Evolutionary conservation across 352 stramenopile genomes (phyloP).

Genomic region (Pilasporangium apinafurcum): DNA sequence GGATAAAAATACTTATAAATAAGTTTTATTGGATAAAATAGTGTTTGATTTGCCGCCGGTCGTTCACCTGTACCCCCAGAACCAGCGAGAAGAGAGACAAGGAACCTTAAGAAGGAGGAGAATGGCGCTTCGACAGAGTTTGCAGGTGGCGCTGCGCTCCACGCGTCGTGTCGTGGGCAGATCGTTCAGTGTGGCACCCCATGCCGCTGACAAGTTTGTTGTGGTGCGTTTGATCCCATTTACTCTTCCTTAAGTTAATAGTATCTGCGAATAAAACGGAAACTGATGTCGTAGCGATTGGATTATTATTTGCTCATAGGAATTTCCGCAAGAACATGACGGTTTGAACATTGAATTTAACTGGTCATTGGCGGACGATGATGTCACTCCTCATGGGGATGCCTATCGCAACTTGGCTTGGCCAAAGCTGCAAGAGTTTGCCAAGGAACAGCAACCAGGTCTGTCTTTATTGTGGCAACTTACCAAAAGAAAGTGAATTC

Average conservation of each 20-base stretch:
- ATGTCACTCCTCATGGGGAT: slow-evolving; percentile 74
- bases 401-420: slow-evolving; percentile 74
- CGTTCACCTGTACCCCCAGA: slow-evolving; percentile 41
- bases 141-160: slow-evolving; percentile 39
- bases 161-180: slow-evolving; percentile 24
- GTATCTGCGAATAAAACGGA: too few relatives aligned
- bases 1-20: slow-evolving; percentile 13
- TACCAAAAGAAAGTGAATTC: background rate
- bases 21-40: slow-evolving; percentile 6
- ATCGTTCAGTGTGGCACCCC: slow-evolving; percentile 38
- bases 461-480: background rate
- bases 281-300: background rate
- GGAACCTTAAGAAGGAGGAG: background rate
- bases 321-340: slow-evolving; percentile 74
- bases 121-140: slow-evolving; percentile 60
- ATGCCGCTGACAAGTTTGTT: slow-evolving; percentile 75
- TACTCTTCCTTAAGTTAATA: background rate
- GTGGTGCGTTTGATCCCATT: slow-evolving; percentile 30
- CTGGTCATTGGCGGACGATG: slow-evolving; percentile 77
- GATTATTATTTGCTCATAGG: slow-evolving; percentile 17
- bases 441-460: slow-evolving; percentile 58
- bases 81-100: background rate
- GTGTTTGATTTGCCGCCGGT: slow-evolving; percentile 18
- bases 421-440: slow-evolving; percentile 54
- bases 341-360: slow-evolving; percentile 85